Evolutionary conservation across 352 stramenopile species (phyloP), one percentile per base, ranked within the genome.

Genomic region (Phytopythium ostracodes): DNA sequence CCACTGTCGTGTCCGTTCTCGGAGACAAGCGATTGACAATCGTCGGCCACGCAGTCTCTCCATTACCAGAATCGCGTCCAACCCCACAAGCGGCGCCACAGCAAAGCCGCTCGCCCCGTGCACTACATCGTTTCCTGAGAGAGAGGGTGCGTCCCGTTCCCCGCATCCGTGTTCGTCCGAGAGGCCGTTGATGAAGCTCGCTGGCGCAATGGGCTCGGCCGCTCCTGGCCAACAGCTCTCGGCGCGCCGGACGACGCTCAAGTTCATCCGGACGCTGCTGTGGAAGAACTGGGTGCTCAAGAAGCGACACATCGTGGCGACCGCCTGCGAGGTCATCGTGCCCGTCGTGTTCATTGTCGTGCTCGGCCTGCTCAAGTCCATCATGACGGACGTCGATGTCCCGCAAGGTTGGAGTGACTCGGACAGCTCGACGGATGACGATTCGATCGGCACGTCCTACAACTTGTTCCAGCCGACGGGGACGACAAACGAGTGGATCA

Each of bases 211-310:
- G n/a, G n/a, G n/a, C n/a, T n/a, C n/a, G n/a, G n/a, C n/a, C n/a
- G n/a, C n/a, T n/a, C n/a, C n/a, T n/a, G n/a, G n/a, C n/a, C n/a
- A n/a, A n/a, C n/a, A n/a, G n/a, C 33, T 38, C 7, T 38, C 55
- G 55, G 55, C 12, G 55, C 55, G 55, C 4, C 55, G 55, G 25
- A 18, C 38, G 38, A 43, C 25, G 55, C 44, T 49, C 27, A 24
- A 24, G 38, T 60, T 60, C 55, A 52, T 53, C 38, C 53, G 59
- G 40, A 71, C 68, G 49, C 51, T 84, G 53, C 52, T 80, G 31
- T 74, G 70, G 70, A 84, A 84, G 63, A 79, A 84, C 64, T 75
- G 59, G 59, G 44, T 79, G 42, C 64, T 81, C 40, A 84, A 84
- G 66, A 66, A 65, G 40, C 67, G 72, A 25, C 72, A 81, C 42